Evolutionary conservation across 2,329 filamentous ascomycete species (phyloP).

Genomic region (Xylariaceae sp.): DNA sequence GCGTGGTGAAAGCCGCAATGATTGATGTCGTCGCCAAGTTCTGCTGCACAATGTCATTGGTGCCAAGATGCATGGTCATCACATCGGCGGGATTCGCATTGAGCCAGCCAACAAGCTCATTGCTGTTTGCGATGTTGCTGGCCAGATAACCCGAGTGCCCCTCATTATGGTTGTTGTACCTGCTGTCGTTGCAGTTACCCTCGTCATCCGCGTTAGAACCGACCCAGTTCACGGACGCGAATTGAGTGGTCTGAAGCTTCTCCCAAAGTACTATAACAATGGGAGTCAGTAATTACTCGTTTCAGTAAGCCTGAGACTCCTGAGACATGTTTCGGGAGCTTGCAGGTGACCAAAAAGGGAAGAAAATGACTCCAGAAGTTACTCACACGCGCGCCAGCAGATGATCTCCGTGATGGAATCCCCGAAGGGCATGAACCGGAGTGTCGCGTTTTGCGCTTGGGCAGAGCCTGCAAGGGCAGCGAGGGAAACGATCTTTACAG

Average conservation of each 20-base stretch:
- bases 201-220: conserved; percentile 28
- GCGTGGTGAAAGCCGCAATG: conserved; percentile 37
- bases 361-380: too few relatives aligned
- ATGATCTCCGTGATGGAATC: conserved; percentile 42
- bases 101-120: conserved; percentile 41
- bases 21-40: conserved; percentile 35
- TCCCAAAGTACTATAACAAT: conserved; percentile 42
- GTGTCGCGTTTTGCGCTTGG: conserved; percentile 24
- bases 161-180: conserved; percentile 42
- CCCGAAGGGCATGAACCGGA: conserved; percentile 40
- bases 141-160: conserved; percentile 42
- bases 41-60: conserved; percentile 41
- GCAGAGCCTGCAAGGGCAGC: conserved; percentile 16
- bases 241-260: conserved; percentile 37
- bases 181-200: conserved; percentile 34
- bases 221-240: conserved; percentile 37
- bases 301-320: too few relatives aligned
- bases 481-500: conserved; percentile 17
- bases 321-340: too few relatives aligned
- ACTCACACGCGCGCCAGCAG: conserved; percentile 41
- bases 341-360: too few relatives aligned
- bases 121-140: conserved; percentile 40
- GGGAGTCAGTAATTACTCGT: too few relatives aligned
- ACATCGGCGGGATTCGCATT: conserved; percentile 40
- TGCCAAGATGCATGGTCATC: conserved; percentile 43